A percentile compares a stretch with the other conserved stretches of the same genome.
Conservation (phyloP, 2,329 filamentous ascomycete species). For the Fusarium luffae region DNA sequence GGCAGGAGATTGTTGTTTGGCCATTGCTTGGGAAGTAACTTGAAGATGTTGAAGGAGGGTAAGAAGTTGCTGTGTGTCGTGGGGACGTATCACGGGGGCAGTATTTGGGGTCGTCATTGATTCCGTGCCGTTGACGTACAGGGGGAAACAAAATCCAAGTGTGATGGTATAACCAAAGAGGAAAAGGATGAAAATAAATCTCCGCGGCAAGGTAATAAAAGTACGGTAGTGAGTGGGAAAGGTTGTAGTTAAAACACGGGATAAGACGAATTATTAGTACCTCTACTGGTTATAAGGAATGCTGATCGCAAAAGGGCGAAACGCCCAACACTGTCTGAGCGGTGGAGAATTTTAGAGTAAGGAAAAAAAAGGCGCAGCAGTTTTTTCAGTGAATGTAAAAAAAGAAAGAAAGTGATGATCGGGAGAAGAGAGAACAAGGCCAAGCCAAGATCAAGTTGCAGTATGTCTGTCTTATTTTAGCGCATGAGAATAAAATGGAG, state of each 20-base stretch:
- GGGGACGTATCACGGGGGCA: conserved; percentile 3
- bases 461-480: not conserved
- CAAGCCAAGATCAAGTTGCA: conserved; percentile 8
- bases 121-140: not conserved
- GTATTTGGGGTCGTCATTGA: conserved; percentile 25
- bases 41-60: conserved; percentile 25
- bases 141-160: not conserved
- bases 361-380: conserved; percentile 3
- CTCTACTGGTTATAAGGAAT: not conserved
- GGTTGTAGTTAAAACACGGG: conserved; percentile 3
- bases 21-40: conserved; percentile 20
- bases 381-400: not conserved
- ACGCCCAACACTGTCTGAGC: conserved; percentile 5
- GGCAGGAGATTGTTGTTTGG: conserved; percentile 12
- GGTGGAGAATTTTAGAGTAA: conserved; percentile 12
- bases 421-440: conserved; percentile 37
- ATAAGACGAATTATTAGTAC: not conserved
- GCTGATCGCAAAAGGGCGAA: conserved; percentile 21
- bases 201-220: not conserved
- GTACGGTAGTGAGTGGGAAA: too few species aligned
- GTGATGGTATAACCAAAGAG: not conserved
- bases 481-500: not conserved
- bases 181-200: not conserved
- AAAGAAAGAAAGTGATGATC: not conserved
- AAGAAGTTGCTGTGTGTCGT: conserved; percentile 28